Base-by-base conservation (phyloP, 306 rosid species). In the Potentilla sterilis region DNA sequence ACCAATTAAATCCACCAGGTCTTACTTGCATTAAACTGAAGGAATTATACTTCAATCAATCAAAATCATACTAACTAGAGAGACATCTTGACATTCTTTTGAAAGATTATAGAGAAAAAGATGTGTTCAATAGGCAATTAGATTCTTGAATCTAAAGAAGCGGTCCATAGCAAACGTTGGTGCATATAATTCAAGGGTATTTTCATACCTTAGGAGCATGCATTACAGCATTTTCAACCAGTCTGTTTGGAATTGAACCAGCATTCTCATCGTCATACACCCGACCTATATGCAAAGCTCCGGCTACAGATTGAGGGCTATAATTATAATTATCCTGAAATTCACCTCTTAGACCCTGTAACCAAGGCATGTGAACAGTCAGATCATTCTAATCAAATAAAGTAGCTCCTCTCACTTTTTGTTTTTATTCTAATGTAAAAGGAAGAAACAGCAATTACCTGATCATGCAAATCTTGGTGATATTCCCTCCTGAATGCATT, bases 191-290 rank as follows among this genome's bases (percentile, higher is more conserved):
- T 78, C 46, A 48, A 5, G 41, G 61, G 35, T 37, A 72, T 63
- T 49, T 14, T 43, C 44, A 73, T 85, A 88, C 91, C 89, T 89
- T 78, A 69, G 85, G 69, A 69, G 73, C 81, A 52, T 78, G 78
- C 51, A 64, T 80, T 24, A 63, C 55, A 55, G 73, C 64, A 49
- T 69, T 86, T 62, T 70, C 88, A 61, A 69, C 72, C 75, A 75
- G 66, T 77, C 72, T 77, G 69, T 73, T 48, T 44, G 88, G 75
- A 71, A 78, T 77, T 69, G 62, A 74, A 46, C 70, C 74, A 57
- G 61, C 78, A 48, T 78, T 47, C 78, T 81, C 82, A 7, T 67
- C 78, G 69, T 85, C 78, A 64, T 51, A 58, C 41, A 32, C 80
- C 58, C 76, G 72, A 57, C 77, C 71, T 81, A 37, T 80, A 75